Evolutionary conservation across 2,329 filamentous ascomycete species (phyloP), one percentile per base, ranked within the genome.

Genomic region (Colletotrichum sublineola): DNA sequence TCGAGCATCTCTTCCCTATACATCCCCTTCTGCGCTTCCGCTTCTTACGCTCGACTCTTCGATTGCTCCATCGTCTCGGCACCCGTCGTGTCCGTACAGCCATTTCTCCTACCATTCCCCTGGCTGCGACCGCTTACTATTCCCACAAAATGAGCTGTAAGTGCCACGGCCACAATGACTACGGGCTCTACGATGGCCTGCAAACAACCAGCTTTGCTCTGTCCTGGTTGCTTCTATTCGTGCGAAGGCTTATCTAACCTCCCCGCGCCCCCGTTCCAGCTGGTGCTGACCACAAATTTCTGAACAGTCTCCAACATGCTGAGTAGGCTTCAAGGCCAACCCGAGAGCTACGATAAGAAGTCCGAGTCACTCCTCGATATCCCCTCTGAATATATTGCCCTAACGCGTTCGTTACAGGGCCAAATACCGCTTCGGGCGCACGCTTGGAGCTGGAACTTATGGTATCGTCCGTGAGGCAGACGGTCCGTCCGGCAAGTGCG

Each of bases 311-410:
- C 92, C 77, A 93, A 89, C 80, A 97, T 98, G 94, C 88, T 98
- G 79, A 97, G 96, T 86, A 95, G 96, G 89, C 93, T 98, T 79
- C 94, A 97, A 80, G 95, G 95, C 83, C 96, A 98, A 86, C 96
- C 96, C 77, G 95, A 97, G 78, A 98, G 94, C 86, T 99, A 99
- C 87, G 96, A 98, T 82, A 97, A 97, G 86, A 99, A 99, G 94
- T 97, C 86, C 79, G 86, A 79, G 70, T 70, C 63, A 66, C 63
- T 66, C 73, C 76, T 61, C 75, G 76, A 63, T 58, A 31, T 11
- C 20, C 24, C 38, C 20, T 46, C 24, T 70, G 36, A 76, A 44
- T 56, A 71, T 75, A 64, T 67, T 68, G 56, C 38, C 24, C 76
- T 68, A 61, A 36, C 55, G 62, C 53, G 80, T 75, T 60, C 15